Percentiles rank a stretch among this genome's conserved stretches.
phyloP scores from a whole-genome alignment of 257 asterid species.

The Agastache rugosa region DNA sequence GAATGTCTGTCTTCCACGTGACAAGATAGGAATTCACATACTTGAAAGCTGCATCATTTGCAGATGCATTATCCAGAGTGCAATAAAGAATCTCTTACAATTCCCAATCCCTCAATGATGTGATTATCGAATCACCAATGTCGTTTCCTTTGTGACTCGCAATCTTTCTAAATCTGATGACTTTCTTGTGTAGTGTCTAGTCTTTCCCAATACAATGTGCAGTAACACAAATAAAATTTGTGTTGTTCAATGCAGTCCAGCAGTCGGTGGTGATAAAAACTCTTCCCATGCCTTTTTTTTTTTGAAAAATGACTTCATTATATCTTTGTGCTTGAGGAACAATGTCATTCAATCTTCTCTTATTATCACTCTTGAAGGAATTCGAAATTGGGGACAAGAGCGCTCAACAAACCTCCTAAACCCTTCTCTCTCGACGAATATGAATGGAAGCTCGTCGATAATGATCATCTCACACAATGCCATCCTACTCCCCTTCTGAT shows the following conservation, averaged over 20 bases:
- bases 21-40: no score
- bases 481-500: background rate
- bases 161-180: background rate
- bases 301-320: background rate
- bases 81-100: background rate
- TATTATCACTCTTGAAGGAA: background rate
- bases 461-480: background rate
- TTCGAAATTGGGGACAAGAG: background rate
- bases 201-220: background rate
- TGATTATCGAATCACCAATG: background rate
- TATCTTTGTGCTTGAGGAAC: background rate
- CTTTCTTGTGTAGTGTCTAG: background rate
- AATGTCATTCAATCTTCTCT: background rate
- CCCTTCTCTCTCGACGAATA: background rate
- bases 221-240: background rate
- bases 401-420: background rate
- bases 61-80: background rate
- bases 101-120: background rate
- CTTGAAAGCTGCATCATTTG: background rate
- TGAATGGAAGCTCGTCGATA: background rate
- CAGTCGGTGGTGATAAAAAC: background rate
- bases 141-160: background rate
- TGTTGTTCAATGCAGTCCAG: background rate
- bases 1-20: background rate
- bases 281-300: background rate